Percentiles rank a stretch among this genome's conserved stretches.
Evolutionary conservation across 2,329 filamentous ascomycete genomes (phyloP).

Genomic region (Colletotrichum sp.): DNA sequence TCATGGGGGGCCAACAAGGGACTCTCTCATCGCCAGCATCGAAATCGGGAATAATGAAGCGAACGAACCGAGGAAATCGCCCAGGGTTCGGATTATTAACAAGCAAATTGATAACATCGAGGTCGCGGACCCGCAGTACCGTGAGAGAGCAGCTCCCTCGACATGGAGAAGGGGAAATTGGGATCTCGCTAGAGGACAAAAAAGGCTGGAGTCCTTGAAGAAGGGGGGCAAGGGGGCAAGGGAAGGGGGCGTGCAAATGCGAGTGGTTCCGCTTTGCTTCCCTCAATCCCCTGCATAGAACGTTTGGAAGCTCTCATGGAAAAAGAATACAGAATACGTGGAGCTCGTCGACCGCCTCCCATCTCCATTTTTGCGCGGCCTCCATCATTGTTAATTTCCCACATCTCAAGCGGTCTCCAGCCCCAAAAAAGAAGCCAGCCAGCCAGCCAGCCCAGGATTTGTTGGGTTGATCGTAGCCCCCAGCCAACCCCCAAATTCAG

Average conservation of each 20-base stretch:
- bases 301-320: constrained; percentile 15
- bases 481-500: neutral
- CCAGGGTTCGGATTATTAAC: neutral
- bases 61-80: neutral
- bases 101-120: neutral
- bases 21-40: neutral
- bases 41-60: neutral
- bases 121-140: neutral
- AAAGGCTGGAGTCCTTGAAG: neutral
- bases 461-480: neutral
- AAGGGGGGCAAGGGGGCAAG: neutral
- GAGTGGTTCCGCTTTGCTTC: neutral
- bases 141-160: neutral
- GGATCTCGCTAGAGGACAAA: neutral
- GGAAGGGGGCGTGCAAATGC: neutral
- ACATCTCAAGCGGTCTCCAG: neutral
- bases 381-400: neutral
- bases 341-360: neutral
- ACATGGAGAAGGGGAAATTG: constrained; percentile 9
- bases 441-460: neutral
- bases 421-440: neutral
- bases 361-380: neutral
- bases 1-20: neutral
- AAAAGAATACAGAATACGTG: neutral
- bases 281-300: constrained; percentile 9